Percentiles rank a stretch among this genome's conserved stretches.
Evolutionary conservation across 2,329 filamentous ascomycete species (phyloP).

Genomic region (Tolypocladium amazonense): DNA sequence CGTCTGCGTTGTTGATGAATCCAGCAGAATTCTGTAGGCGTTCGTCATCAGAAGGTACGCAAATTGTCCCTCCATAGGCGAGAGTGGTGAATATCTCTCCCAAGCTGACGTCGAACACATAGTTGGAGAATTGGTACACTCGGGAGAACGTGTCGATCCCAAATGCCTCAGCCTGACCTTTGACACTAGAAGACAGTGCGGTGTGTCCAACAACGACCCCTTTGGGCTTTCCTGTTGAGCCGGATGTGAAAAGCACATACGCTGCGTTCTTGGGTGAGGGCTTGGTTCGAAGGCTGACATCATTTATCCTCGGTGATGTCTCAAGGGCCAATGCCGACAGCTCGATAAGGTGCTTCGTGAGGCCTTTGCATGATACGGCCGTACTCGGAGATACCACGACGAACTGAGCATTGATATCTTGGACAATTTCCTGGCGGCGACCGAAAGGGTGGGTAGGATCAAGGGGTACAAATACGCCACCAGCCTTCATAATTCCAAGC

Average conservation of each 20-base stretch:
- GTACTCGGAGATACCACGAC: not conserved
- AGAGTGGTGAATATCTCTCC: slow-evolving; percentile 3
- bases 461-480: slow-evolving; percentile 10
- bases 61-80: slow-evolving; percentile 1
- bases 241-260: slow-evolving; percentile 1
- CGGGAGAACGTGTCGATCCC: not conserved
- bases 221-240: not conserved
- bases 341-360: not conserved
- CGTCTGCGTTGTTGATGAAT: slow-evolving; percentile 2
- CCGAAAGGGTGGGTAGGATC: slow-evolving; percentile 25
- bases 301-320: not conserved
- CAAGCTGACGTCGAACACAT: slow-evolving; percentile 4
- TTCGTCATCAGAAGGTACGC: slow-evolving; percentile 2
- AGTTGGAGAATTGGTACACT: not conserved
- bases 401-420: slow-evolving; percentile 1
- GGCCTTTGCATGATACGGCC: not conserved
- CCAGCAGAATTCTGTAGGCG: not conserved
- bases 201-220: not conserved
- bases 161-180: not conserved
- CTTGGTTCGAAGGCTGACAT: not conserved
- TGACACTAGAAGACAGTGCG: not conserved
- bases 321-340: not conserved
- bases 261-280: not conserved
- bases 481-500: not conserved
- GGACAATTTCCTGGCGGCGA: slow-evolving; percentile 3